Evolutionary conservation across 2,329 filamentous ascomycete genomes (phyloP), one percentile per base, ranked within the genome.

Genomic region (Amphichorda felina): DNA sequence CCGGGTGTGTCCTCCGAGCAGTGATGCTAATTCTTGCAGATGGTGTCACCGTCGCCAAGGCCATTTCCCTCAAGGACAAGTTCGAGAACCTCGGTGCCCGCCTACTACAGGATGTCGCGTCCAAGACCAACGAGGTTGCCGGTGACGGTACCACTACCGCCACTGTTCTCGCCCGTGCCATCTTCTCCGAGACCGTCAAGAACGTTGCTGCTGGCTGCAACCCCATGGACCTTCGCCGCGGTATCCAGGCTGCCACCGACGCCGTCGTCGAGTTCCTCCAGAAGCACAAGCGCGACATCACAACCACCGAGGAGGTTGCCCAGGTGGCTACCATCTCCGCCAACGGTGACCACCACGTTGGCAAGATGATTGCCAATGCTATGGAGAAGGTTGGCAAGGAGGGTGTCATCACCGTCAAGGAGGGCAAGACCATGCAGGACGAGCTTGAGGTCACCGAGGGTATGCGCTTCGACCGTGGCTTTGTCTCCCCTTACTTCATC

Each of bases 301-400:
- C 91, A 50, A 98, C 91, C 39, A 93, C 84, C 57, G 86, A 80
- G 53, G 91, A 98, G 73, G 86, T 98, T 54, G 87, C 89, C 35
- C 91, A 98, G 70, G 91, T 98, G 42, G 91, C 91, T 46, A 96
- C 91, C 51, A 98, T 98, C 68, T 89, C 81, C 50, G 91, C 91
- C 61, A 98, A 98, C 66, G 91, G 91, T 49, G 91, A 98, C 59
- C 78, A 77, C 40, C 88, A 95, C 67, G 85, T 98, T 54, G 91
- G 91, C 52, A 80, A 86, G 66, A 77, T 98, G 57, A 91, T 98
- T 61, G 88, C 91, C 57, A 95, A 79, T 58, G 91, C 91, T 50
- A 98, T 98, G 91, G 91, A 98, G 76, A 94, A 94, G 76, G 91
- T 98, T 45, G 91, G 91, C 65, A 98, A 98, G 77, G 91, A 98